phyloP scores from a whole-genome alignment of 306 rosid genomes.

The Styphnolobium japonicum region DNA sequence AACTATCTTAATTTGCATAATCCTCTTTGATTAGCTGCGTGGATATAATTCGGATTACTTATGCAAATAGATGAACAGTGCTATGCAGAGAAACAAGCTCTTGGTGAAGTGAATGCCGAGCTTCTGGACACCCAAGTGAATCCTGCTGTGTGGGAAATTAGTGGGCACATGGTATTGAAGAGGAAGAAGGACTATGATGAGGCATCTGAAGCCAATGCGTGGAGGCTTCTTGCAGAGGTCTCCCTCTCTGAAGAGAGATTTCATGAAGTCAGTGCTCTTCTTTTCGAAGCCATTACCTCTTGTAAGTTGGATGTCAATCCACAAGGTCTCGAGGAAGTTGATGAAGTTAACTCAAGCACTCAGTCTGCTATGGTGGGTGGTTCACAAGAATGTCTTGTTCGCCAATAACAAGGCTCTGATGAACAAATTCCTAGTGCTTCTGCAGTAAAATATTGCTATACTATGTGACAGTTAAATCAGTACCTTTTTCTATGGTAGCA shows the following conservation, averaged over 20 bases:
- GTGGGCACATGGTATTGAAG: conserved; percentile 96
- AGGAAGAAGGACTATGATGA: conserved; percentile 87
- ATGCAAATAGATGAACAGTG: conserved; percentile 50
- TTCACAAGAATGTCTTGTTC: conserved; percentile 72
- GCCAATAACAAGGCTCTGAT: conserved; percentile 31
- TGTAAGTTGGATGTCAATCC: conserved; percentile 19
- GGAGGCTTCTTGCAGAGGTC: conserved; percentile 93
- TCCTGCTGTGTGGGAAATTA: conserved; percentile 98
- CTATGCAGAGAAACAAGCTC: conserved; percentile 97
- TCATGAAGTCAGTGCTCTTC: conserved; percentile 71
- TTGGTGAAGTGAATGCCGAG: conserved; percentile 87
- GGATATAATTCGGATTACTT: not conserved
- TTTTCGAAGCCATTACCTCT: conserved; percentile 63
- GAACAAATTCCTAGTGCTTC: conserved; percentile 21
- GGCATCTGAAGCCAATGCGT: conserved; percentile 90
- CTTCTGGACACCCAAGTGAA: conserved; percentile 95
- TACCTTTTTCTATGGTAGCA: conserved; percentile 29
- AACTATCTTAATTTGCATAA: not conserved
- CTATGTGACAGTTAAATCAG: conserved; percentile 28
- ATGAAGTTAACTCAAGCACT: conserved; percentile 31
- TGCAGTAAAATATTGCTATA: conserved; percentile 29
- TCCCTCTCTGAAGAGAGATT: conserved; percentile 89
- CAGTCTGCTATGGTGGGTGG: conserved; percentile 45
- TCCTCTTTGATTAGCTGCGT: not conserved
- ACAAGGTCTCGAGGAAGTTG: conserved; percentile 29